These are phyloP conservation scores for Arthroderma sp. DNA, from an alignment of 2,329 filamentous ascomycete species.

Conservation along the genomic window DNA sequence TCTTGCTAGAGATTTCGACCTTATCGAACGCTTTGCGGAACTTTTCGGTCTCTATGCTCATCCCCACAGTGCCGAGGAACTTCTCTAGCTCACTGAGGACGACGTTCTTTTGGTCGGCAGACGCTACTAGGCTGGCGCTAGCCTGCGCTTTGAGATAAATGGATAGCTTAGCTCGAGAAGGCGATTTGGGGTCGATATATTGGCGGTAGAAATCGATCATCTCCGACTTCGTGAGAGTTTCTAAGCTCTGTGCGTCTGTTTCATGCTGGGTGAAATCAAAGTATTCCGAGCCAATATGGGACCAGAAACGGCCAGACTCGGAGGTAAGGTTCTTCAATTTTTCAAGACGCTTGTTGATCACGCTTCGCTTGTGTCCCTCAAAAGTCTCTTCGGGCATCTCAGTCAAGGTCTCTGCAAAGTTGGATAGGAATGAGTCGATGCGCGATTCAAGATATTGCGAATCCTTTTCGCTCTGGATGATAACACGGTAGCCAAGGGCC, in stretches of 20 bases:
- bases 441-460: conserved; percentile 73
- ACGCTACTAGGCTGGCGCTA: conserved; percentile 30
- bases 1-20: conserved; percentile 32
- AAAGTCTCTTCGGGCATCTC: conserved; percentile 75
- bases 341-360: conserved; percentile 76
- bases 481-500: conserved; percentile 71
- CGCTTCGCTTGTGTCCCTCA: conserved; percentile 76
- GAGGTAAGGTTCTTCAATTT: conserved; percentile 85
- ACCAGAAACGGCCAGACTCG: conserved; percentile 73
- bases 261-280: conserved; percentile 81
- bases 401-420: conserved; percentile 52
- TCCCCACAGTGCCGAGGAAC: conserved; percentile 35
- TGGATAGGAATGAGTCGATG: conserved; percentile 69
- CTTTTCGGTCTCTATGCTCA: conserved; percentile 29
- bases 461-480: conserved; percentile 85
- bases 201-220: conserved; percentile 66
- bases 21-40: conserved; percentile 33
- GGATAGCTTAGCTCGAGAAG: conserved; percentile 63
- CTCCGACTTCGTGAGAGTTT: conserved; percentile 61
- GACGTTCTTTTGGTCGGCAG: conserved; percentile 18
- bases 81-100: conserved; percentile 32
- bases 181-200: conserved; percentile 62
- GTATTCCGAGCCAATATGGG: conserved; percentile 69
- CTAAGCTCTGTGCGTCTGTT: conserved; percentile 62
- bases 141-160: conserved; percentile 71